A percentile compares a stretch with the other conserved stretches of the same genome.
phyloP scores from a whole-genome alignment of 169 alveolate genomes.

The Cytauxzoon felis region DNA sequence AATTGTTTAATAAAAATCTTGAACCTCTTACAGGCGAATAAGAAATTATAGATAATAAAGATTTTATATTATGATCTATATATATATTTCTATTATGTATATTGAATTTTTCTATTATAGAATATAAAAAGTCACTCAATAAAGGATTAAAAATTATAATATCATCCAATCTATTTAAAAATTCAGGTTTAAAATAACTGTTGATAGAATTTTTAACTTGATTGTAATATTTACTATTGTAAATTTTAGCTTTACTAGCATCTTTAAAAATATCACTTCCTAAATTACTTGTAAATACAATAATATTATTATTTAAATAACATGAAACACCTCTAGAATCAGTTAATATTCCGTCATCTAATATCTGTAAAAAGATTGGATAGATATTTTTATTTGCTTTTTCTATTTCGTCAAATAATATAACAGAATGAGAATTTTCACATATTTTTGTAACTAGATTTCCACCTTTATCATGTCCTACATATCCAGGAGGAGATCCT shows the following conservation, averaged over 20 bases:
- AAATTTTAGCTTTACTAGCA: constrained; percentile 69
- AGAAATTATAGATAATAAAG: constrained; percentile 51
- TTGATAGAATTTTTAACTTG: constrained; percentile 69
- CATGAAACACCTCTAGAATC: constrained; percentile 81
- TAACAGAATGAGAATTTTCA: constrained; percentile 67
- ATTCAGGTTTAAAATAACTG: constrained; percentile 78
- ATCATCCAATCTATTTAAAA: constrained; percentile 82
- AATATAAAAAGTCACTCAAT: no score
- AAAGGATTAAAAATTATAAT: constrained; percentile 73
- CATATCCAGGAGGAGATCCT: constrained; percentile 89
- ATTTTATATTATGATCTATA: constrained; percentile 53
- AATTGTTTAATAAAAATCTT: no score
- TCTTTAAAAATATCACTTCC: constrained; percentile 77
- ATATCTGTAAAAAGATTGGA: constrained; percentile 76
- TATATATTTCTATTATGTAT: constrained; percentile 28
- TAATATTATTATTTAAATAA: constrained; percentile 75
- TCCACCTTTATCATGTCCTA: constrained; percentile 86
- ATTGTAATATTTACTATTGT: no score
- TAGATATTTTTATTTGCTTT: constrained; percentile 87
- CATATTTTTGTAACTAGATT: constrained; percentile 35
- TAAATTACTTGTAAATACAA: constrained; percentile 80
- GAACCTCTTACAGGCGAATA: constrained; percentile 69
- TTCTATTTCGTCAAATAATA: constrained; percentile 86
- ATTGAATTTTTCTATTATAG: no score
- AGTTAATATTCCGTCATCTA: constrained; percentile 84